Evolutionary conservation across 257 asterid genomes (phyloP).

Genomic region (Solanum bukasovii): DNA sequence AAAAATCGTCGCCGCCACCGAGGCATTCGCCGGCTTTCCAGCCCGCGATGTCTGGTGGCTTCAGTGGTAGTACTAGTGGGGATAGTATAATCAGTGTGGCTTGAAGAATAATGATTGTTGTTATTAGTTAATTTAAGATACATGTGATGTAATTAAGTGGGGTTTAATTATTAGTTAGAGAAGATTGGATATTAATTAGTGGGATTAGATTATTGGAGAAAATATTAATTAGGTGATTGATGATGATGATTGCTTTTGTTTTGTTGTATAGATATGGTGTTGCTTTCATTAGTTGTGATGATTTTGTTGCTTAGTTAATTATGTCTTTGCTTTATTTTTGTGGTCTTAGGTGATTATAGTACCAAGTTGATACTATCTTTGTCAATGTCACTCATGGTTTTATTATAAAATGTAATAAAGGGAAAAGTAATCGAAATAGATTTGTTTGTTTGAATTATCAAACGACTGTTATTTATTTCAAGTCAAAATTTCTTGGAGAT

Average conservation of each 20-base stretch:
- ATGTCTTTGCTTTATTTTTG: slow-evolving; percentile 12
- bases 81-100: slow-evolving; percentile 91
- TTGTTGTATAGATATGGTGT: slow-evolving; percentile 13
- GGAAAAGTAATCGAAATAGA: not conserved
- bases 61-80: slow-evolving; percentile 58
- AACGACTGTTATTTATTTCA: not conserved
- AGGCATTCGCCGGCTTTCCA: slow-evolving; percentile 48
- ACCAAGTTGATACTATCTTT: not conserved
- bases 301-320: slow-evolving; percentile 8
- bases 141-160: slow-evolving; percentile 21
- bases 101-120: slow-evolving; percentile 33
- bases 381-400: not conserved
- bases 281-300: slow-evolving; percentile 14
- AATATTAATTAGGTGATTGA: slow-evolving; percentile 17
- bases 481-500: not conserved
- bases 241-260: slow-evolving; percentile 17
- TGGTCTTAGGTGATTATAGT: not conserved
- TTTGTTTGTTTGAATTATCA: not conserved
- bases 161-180: slow-evolving; percentile 4
- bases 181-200: slow-evolving; percentile 21
- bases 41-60: slow-evolving; percentile 51
- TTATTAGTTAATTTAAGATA: slow-evolving; percentile 18
- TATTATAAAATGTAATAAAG: not conserved
- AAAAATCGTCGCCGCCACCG: slow-evolving; percentile 21
- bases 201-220: not conserved